These are phyloP conservation scores for Neurospora sp. DNA, from an alignment of 495 filamentous ascomycete species.

Conservation along the genomic window DNA sequence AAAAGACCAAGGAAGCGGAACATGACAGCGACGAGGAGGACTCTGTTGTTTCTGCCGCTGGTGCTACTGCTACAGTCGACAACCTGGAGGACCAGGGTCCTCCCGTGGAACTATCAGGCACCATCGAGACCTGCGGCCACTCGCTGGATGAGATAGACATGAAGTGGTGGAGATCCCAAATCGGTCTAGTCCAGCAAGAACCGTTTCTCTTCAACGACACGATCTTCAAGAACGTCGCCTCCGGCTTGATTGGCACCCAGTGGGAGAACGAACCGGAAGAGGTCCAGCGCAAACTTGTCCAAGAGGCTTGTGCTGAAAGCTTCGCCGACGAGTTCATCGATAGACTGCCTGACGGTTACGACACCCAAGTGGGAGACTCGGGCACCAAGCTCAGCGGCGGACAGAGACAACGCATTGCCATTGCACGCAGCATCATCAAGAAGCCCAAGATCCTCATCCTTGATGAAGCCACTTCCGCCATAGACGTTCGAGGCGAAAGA, in stretches of 20 bases:
- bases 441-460: conserved; percentile 71
- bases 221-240: conserved; percentile 53
- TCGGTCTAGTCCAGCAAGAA: conserved; percentile 62
- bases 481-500: conserved; percentile 61
- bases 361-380: conserved; percentile 44
- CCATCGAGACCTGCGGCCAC: conserved; percentile 45
- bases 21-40: conserved; percentile 22
- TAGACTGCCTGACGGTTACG: conserved; percentile 49
- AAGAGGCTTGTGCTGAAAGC: conserved; percentile 47
- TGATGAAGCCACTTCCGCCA: conserved; percentile 72
- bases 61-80: conserved; percentile 7
- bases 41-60: background rate
- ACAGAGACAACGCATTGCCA: conserved; percentile 59
- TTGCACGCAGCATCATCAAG: conserved; percentile 59
- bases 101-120: conserved; percentile 33
- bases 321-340: conserved; percentile 52
- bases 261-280: conserved; percentile 43
- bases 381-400: conserved; percentile 42
- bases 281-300: conserved; percentile 42
- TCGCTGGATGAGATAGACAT: conserved; percentile 45
- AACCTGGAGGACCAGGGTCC: conserved; percentile 26
- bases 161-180: conserved; percentile 58
- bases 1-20: conserved; percentile 16
- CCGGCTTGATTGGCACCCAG: conserved; percentile 49
- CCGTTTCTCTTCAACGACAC: conserved; percentile 67